Base-by-base conservation (phyloP, 352 stramenopile genomes). In the Globisporangium camurandrum region DNA sequence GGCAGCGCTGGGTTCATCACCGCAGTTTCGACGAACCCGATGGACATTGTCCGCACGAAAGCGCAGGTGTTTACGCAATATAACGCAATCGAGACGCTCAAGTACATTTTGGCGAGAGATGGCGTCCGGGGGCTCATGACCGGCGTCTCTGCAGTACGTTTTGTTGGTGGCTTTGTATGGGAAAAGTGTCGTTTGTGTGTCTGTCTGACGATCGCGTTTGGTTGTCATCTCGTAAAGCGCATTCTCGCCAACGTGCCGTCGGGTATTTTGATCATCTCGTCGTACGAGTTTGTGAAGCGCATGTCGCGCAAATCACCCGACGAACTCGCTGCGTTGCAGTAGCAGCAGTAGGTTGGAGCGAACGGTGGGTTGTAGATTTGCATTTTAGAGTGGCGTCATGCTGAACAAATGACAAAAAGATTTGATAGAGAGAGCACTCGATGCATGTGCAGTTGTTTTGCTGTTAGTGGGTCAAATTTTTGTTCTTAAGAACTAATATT, bases 201-300 rank as follows among this genome's bases (percentile, higher is more conserved):
- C n/a, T n/a, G n/a, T n/a, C n/a, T n/a, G n/a, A n/a, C n/a, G n/a
- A n/a, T n/a, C n/a, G n/a, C n/a, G n/a, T n/a, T n/a, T n/a, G n/a
- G n/a, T n/a, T n/a, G n/a, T n/a, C n/a, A n/a, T n/a, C n/a, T n/a
- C 39, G 10, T 56, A 40, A 44, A 94, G 83, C 80, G 83, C 8
- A 59, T 95, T 39, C 63, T 92, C 37, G 71, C 81, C 3, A 91
- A 90, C 67, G 83, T 77, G 1, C 85, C 85, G 31, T 93, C 82
- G 1, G 85, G 85, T 20, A 69, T 93, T 41, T 67, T 95, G 28
- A 71, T 95, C 58, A 79, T 95, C 46, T 83, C 85, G 14, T 89
- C 85, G 22, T 95, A 95, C 64, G 85, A 95, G 64, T 88, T 94
- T 44, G 79, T 95, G 46, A 95, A 95, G 71, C 81, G 84, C 51